Conservation (phyloP, 179 eudicot genomes). For the Gypsophila paniculata region DNA sequence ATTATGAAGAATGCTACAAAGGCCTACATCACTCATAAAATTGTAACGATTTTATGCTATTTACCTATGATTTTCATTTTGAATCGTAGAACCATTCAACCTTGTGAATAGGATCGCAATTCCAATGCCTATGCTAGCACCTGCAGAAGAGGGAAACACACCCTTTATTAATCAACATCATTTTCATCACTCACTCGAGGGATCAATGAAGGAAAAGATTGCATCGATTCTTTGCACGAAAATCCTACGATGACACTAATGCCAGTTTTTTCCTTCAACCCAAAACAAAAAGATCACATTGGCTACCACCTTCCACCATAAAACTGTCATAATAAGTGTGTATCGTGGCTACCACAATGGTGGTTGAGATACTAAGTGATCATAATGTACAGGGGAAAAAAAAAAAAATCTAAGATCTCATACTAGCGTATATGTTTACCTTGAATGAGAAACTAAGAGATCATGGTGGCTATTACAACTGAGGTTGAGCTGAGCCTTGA, state of each 20-base stretch:
- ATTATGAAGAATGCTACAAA: too few species aligned
- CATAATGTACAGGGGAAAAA: too few species aligned
- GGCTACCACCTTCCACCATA: too few species aligned
- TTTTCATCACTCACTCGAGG: neutral
- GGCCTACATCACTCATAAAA: neutral
- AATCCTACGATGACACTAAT: too few species aligned
- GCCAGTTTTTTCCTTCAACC: too few species aligned
- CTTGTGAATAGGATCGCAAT: neutral
- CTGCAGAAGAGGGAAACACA: neutral
- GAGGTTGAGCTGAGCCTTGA: slow-evolving; percentile 52
- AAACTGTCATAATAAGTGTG: too few species aligned
- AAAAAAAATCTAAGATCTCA: too few species aligned
- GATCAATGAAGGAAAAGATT: neutral
- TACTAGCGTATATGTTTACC: neutral
- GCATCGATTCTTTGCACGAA: neutral
- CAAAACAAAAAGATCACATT: too few species aligned
- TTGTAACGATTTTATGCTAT: neutral
- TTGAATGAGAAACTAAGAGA: neutral
- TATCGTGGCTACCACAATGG: too few species aligned
- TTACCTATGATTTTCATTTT: neutral
- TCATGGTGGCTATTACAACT: slow-evolving; percentile 15
- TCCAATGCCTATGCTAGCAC: neutral
- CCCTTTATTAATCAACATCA: neutral
- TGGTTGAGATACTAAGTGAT: too few species aligned
- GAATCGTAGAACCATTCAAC: neutral